phyloP scores from a whole-genome alignment of 1,139 yeast species.

The Protomyces arabidopsidicola region DNA sequence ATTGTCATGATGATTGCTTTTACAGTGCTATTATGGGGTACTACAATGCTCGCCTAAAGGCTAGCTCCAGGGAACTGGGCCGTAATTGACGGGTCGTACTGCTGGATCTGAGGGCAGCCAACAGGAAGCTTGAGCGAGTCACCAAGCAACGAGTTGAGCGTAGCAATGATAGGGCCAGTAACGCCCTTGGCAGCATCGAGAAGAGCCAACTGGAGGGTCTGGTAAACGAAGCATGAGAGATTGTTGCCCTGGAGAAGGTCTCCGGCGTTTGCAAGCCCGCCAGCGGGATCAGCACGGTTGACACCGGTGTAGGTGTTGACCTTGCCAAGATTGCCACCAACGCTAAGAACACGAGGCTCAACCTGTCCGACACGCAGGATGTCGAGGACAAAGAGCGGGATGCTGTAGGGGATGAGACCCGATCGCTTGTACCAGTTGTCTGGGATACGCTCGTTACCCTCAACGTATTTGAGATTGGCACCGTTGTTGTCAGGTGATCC shows the following conservation, averaged over 20 bases:
- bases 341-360: not conserved
- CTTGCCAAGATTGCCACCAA: not conserved
- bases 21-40: no score
- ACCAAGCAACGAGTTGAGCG: not conserved
- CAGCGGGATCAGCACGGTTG: not conserved
- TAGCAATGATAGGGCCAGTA: not conserved
- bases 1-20: no score
- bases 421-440: conserved; percentile 25
- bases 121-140: not conserved
- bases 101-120: not conserved
- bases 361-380: not conserved
- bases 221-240: not conserved
- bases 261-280: not conserved
- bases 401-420: conserved; percentile 1
- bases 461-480: conserved; percentile 4
- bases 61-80: not conserved
- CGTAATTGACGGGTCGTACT: not conserved
- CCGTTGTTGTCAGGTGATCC: conserved; percentile 1
- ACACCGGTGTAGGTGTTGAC: not conserved
- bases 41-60: not conserved
- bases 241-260: not conserved
- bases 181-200: not conserved
- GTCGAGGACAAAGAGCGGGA: conserved; percentile 7
- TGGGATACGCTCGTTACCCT: conserved; percentile 22
- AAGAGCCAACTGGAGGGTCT: not conserved